Evolutionary conservation across 257 asterid genomes (phyloP).

Genomic region (Salvia splendens): DNA sequence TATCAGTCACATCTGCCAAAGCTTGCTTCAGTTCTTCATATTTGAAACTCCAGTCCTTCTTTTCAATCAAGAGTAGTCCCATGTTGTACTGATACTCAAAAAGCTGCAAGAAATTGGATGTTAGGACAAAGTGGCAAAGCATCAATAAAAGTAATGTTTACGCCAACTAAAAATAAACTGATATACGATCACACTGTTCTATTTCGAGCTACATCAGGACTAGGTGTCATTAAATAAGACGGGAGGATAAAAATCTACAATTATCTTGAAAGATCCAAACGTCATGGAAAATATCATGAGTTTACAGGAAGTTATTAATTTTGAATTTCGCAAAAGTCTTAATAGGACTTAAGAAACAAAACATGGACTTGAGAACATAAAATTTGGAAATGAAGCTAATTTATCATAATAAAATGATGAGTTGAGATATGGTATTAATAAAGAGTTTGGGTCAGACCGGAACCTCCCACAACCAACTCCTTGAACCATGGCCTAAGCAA

Average conservation of each 20-base stretch:
- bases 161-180: slow-evolving; percentile 3
- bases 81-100: slow-evolving; percentile 91
- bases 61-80: slow-evolving; percentile 94
- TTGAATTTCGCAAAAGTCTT: not conserved
- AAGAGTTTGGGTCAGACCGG: not conserved
- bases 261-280: not conserved
- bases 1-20: slow-evolving; percentile 58
- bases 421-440: not conserved
- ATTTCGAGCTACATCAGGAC: not conserved
- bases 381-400: not conserved
- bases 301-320: not conserved
- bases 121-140: not conserved
- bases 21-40: slow-evolving; percentile 67
- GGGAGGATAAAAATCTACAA: not conserved
- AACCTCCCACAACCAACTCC: slow-evolving; percentile 4
- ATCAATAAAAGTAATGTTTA: not conserved
- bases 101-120: slow-evolving; percentile 54
- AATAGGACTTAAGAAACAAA: not conserved
- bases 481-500: slow-evolving; percentile 4
- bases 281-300: not conserved
- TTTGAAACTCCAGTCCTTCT: slow-evolving; percentile 82
- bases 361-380: not conserved
- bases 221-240: slow-evolving; percentile 12
- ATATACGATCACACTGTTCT: slow-evolving; percentile 1
- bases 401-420: slow-evolving; percentile 1